A percentile compares a stretch with the other conserved stretches of the same genome.
These are phyloP conservation scores for Anisodus tanguticus DNA, from an alignment of 257 asterid species.

Conservation along the genomic window DNA sequence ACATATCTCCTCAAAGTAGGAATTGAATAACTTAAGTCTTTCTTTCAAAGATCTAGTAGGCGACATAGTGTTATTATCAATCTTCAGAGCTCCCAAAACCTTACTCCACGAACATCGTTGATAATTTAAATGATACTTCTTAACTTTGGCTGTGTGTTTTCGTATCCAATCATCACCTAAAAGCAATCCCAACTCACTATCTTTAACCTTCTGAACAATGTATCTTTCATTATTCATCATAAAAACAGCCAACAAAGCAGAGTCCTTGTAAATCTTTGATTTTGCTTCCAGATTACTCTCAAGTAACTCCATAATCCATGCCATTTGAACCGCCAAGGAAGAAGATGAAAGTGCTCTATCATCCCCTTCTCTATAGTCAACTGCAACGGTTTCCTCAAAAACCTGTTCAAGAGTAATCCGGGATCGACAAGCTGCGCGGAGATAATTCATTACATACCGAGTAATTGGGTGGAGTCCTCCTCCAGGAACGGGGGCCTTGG, in stretches of 20 bases:
- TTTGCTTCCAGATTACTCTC: conserved; percentile 94
- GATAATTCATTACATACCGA: conserved; percentile 92
- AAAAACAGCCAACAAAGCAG: conserved; percentile 75
- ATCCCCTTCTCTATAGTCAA: conserved; percentile 62
- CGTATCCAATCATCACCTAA: conserved; percentile 90
- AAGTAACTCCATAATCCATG: conserved; percentile 89
- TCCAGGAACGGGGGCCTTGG: conserved; percentile 80
- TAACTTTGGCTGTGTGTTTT: conserved; percentile 73
- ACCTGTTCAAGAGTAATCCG: conserved; percentile 77
- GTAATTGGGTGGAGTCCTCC: conserved; percentile 96
- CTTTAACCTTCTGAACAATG: conserved; percentile 77
- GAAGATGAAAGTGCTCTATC: conserved; percentile 59
- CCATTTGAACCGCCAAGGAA: conserved; percentile 70
- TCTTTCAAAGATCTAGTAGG: conserved; percentile 71
- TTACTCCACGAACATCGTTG: conserved; percentile 94
- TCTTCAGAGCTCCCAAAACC: conserved; percentile 72
- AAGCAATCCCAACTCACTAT: conserved; percentile 68
- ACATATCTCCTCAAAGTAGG: conserved; percentile 75
- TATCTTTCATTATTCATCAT: conserved; percentile 93
- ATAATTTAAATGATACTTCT: conserved; percentile 75
- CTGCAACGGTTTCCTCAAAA: conserved; percentile 62
- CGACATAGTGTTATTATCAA: conserved; percentile 57
- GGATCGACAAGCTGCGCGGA: conserved; percentile 94
- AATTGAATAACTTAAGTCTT: conserved; percentile 76
- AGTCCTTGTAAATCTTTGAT: conserved; percentile 75